These are phyloP conservation scores for Fusarium nanum DNA, from an alignment of 2,329 filamentous ascomycete genomes.

Conservation along the genomic window DNA sequence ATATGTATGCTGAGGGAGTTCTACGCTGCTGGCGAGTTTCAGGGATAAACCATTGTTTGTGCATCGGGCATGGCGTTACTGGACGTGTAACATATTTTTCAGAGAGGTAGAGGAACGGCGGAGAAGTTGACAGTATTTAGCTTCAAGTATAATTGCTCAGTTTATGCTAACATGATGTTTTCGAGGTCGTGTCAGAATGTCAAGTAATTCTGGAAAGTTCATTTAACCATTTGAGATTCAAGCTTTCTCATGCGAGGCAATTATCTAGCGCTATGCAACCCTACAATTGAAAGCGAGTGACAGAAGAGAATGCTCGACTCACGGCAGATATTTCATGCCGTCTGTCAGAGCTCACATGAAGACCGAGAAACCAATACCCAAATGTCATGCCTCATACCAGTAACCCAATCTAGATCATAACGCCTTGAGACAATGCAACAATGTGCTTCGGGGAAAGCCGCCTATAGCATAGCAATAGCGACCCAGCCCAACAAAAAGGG, in stretches of 20 bases:
- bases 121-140: constrained; percentile 43
- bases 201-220: constrained; percentile 11
- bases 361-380: constrained; percentile 20
- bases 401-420: constrained; percentile 44
- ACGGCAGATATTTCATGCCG: constrained; percentile 20
- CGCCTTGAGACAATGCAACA: constrained; percentile 45
- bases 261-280: constrained; percentile 22
- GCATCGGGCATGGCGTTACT: constrained; percentile 56
- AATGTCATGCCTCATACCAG: constrained; percentile 24
- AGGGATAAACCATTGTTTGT: constrained; percentile 49
- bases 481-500: constrained; percentile 32
- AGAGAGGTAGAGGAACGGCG: constrained; percentile 47
- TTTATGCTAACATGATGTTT: constrained; percentile 16
- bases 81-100: constrained; percentile 51
- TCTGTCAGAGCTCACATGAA: constrained; percentile 19
- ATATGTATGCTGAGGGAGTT: constrained; percentile 30
- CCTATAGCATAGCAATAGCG: constrained; percentile 34
- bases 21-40: constrained; percentile 35
- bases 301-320: constrained; percentile 27
- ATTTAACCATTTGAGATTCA: constrained; percentile 21
- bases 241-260: constrained; percentile 35
- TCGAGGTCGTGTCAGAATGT: not conserved
- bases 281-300: constrained; percentile 32
- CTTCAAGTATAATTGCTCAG: constrained; percentile 27
- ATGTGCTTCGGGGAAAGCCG: constrained; percentile 40